Evolutionary conservation across 164 flowering plant genomes (phyloP), one percentile per base, ranked within the genome.

Genomic region (Magnolia kwangsiensis): DNA sequence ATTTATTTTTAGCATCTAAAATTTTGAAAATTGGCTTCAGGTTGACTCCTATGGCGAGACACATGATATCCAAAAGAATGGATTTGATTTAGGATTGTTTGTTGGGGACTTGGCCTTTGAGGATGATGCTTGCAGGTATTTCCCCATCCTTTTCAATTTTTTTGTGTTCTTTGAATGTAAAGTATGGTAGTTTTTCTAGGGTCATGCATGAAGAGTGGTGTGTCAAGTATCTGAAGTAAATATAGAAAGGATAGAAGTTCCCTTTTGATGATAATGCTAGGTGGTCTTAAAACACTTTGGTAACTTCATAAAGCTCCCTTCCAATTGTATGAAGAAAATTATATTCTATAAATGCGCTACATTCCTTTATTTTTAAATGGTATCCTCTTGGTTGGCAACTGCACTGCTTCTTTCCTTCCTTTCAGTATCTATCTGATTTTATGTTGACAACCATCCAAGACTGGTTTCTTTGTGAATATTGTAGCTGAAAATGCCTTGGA

Each of bases 81-180:
- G 78, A 55, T 86, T 93, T 72, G 96, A 93, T 84, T 88, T 93
- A 73, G 96, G 92, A 55, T 83, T 87, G 10, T 89, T 93, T 84
- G 92, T 93, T 78, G 99, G 97, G 69, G 99, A 95, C 78, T 85
- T 93, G 78, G 82, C 85, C 67, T 81, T 86, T 70, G 97, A 92
- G 76, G 99, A 93, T 7, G 98, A 93, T 66, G 87, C 83, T 24
- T 81, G 83, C 88, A 85, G 94, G 98, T 93, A 75, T 50, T 72
- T 65, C 20, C 67, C 55, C 24, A 7, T 19, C 67, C 55, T 23
- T 18, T 19, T 58, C 31, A 4, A 11, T 24, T 51, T 55, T 51
- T 61, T 75, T 49, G 3, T 61, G 1, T 58, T 61, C 55, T 19
- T 19, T 50, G 14, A 11, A 19, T 29, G 20, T 31, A 74, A 51